phyloP scores from a whole-genome alignment of 2,329 filamentous ascomycete species.

The Sporothrix brasiliensis region DNA sequence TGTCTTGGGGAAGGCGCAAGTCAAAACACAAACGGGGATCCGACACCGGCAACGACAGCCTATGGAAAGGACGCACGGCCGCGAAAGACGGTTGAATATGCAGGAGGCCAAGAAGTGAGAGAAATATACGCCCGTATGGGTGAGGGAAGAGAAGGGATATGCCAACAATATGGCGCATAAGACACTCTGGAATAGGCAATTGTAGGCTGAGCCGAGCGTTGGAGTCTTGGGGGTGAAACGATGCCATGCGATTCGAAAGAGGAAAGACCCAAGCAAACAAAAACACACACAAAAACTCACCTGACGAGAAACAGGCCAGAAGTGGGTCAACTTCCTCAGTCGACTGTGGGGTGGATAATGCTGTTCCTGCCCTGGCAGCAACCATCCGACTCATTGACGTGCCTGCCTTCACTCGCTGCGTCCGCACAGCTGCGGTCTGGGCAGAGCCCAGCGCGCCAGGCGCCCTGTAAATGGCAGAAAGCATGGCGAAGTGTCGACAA shows the following conservation, averaged over 20 bases:
- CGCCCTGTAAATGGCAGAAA: conserved; percentile 27
- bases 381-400: conserved; percentile 12
- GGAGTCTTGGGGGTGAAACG: neutral
- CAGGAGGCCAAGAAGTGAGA: conserved; percentile 15
- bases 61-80: conserved; percentile 4
- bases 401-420: conserved; percentile 11
- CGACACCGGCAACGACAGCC: conserved; percentile 17
- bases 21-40: conserved; percentile 6
- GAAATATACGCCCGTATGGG: conserved; percentile 10
- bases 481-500: conserved; percentile 19
- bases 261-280: conserved; percentile 14
- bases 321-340: conserved; percentile 33
- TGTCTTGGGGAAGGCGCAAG: neutral
- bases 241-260: neutral
- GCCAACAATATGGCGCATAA: conserved; percentile 25
- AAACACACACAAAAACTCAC: conserved; percentile 31
- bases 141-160: neutral
- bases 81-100: conserved; percentile 16
- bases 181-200: neutral
- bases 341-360: conserved; percentile 30
- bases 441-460: conserved; percentile 20
- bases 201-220: neutral
- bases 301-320: conserved; percentile 33
- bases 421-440: conserved; percentile 10
- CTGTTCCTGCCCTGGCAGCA: conserved; percentile 15